Percentiles rank a stretch among this genome's conserved stretches.
Conservation (phyloP, 2,329 filamentous ascomycete species). For the Aspergillus udagawae region DNA sequence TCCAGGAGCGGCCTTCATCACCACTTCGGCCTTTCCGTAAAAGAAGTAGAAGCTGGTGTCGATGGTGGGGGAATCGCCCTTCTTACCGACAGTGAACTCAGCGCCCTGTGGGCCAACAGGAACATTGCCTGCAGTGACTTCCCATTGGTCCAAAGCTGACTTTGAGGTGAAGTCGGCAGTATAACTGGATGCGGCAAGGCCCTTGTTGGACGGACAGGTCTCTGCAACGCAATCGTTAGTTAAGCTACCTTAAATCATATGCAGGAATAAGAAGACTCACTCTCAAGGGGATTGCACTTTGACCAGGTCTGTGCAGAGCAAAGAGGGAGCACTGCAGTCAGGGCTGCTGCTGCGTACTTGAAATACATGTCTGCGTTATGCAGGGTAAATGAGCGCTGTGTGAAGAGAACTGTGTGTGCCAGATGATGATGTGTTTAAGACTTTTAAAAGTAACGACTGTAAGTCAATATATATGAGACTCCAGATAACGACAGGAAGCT, state of each 20-base stretch:
- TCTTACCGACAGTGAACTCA: conserved; percentile 70
- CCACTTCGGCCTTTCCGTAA: conserved; percentile 86
- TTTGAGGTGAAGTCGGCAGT: conserved; percentile 43
- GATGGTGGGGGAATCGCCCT: conserved; percentile 82
- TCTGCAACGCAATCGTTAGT: conserved; percentile 22
- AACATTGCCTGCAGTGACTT: conserved; percentile 62
- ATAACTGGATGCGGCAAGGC: conserved; percentile 51
- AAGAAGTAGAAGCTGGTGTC: conserved; percentile 94
- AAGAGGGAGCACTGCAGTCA: conserved; percentile 29
- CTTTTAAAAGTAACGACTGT: background rate
- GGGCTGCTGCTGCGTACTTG: conserved; percentile 27
- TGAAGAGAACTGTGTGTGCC: background rate
- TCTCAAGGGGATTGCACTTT: conserved; percentile 63
- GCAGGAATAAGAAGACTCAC: conserved; percentile 11
- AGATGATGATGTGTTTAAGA: background rate
- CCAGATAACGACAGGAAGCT: too few relatives aligned
- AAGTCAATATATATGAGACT: background rate
- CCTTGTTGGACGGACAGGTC: conserved; percentile 65
- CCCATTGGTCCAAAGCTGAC: conserved; percentile 57
- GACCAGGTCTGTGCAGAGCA: conserved; percentile 67
- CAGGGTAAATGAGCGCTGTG: background rate
- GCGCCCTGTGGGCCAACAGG: conserved; percentile 68
- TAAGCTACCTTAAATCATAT: background rate
- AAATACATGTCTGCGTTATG: conserved; percentile 24
- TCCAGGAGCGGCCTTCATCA: conserved; percentile 80